Percentiles rank a stretch among this genome's conserved stretches.
phyloP scores from a whole-genome alignment of 2,329 filamentous ascomycete species.

The Alternaria brassicicola region DNA sequence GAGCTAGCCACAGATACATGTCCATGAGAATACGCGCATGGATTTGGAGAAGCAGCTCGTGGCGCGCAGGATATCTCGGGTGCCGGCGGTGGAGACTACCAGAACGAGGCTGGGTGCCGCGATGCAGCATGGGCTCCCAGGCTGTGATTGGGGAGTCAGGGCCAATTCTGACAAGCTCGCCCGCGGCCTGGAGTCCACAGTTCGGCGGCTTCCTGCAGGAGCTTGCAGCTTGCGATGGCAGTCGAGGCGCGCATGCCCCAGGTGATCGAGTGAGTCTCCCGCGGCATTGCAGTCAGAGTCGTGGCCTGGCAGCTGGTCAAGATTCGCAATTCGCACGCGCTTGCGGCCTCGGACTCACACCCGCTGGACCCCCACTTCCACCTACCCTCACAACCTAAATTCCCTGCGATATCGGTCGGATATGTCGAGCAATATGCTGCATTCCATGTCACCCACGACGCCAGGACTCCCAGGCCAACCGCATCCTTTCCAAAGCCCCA shows the following conservation, averaged over 20 bases:
- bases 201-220: constrained; percentile 24
- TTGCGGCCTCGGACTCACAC: constrained; percentile 15
- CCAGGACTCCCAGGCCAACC: constrained; percentile 32
- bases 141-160: constrained; percentile 15
- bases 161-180: constrained; percentile 6
- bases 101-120: constrained; percentile 9
- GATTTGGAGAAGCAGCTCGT: background rate
- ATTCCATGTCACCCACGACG: constrained; percentile 42
- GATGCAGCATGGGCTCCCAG: constrained; percentile 3
- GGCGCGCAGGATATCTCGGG: background rate
- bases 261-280: background rate
- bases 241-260: constrained; percentile 9
- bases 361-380: constrained; percentile 18
- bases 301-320: constrained; percentile 9
- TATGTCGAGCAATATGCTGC: constrained; percentile 18
- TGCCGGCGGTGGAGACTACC: constrained; percentile 4
- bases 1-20: background rate
- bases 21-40: background rate
- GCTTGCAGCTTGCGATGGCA: constrained; percentile 17
- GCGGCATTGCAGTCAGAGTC: constrained; percentile 10
- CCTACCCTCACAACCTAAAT: constrained; percentile 15
- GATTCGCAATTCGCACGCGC: constrained; percentile 6
- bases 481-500: constrained; percentile 41
- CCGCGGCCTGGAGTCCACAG: constrained; percentile 12
- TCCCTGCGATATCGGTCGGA: constrained; percentile 27